Base-by-base conservation (phyloP, 108 stramenopile genomes). In the Cyclotella choctawhatcheeana region DNA sequence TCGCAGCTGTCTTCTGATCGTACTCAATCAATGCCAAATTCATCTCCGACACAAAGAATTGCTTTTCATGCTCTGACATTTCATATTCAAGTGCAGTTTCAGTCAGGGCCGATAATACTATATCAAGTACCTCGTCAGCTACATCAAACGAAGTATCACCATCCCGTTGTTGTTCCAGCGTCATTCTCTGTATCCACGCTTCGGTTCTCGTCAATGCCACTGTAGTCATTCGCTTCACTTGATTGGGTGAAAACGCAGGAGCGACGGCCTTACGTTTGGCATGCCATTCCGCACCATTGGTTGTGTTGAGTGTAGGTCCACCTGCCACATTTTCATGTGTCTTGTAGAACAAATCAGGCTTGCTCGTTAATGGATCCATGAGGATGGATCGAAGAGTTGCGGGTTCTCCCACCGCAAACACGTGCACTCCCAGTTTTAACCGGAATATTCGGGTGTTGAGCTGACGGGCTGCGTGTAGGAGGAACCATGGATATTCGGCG, bases 121-220 rank as follows among this genome's bases (percentile, higher is more conserved):
- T 64, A 1, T 32, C 30, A 13, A 62, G 26, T 56, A 85, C 62
- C 69, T 82, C 81, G 24, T 76, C 32, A 17, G 51, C 66, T 3
- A 69, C 52, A 59, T 85, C 84, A 67, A 85, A 85, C 5, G 76
- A n/a, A 58, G 64, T 33, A 6, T 22, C 35, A 22, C 29, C 10
- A 22, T 77, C 48, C 4, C 54, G 37, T 24, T 62, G 22, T 16
- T 47, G 17, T 16, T 67, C 40, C n/a, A n/a, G n/a, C n/a, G n/a
- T n/a, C n/a, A n/a, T n/a, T n/a, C n/a, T n/a, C n/a, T n/a, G n/a
- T 0, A 84, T 65, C 83, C 83, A 84, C 26, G 51, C 14, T 34
- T 84, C 77, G 2, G 66, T 54, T 0, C 26, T 4, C 18, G 73
- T 54, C 50, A 72, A 17, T 4, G 77, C 76, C 10, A 85, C 72